Evolutionary conservation across 2,329 filamentous ascomycete genomes (phyloP), one percentile per base, ranked within the genome.

Genomic region (Delphinella strobiligena): DNA sequence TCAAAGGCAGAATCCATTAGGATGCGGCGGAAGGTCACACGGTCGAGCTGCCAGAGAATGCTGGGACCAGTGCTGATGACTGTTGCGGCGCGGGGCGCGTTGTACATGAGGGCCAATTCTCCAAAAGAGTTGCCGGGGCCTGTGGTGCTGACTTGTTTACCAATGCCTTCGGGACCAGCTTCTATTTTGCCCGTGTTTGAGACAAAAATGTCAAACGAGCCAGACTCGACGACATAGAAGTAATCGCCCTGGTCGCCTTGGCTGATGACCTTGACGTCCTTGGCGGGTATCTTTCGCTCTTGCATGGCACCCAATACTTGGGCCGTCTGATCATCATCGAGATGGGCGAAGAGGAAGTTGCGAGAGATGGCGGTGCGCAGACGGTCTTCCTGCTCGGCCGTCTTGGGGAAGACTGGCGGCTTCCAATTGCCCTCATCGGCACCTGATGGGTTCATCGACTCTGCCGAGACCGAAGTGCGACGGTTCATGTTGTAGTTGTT

Each of bases 1-100:
- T 93, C 85, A 67, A 95, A 96, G 3, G 91, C 93, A 30, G 85
- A 93, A 64, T 96, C 89, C 88, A 98, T 95, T 46, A 98, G 72
- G 48, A 98, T 96, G 45, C 91, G 84, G 51, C 91, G 86, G 72
- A 98, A 98, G 8, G 91, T 98, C 47, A 95, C 74, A 38, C 91
- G 85, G 58, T 98, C 91, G 37, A 98, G 71, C 15, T 87, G 87
- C 91, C 91, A 98, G 8, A 98, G 72, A 3, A 82, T 88, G 54
- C 82, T 88, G 3, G 80, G 60, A 53, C 93, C 84, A 10, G 81
- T 78, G 19, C 85, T 93, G 45, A 93, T 75, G 44, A 98, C 85
- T 0, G 91, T 96, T 3, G 91, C 91, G 31, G 91, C 91, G 55
- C 91, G 85, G 18, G 91, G 91, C 16, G 91, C 87, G 55, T 96